Percentiles rank a stretch among this genome's conserved stretches.
These are phyloP conservation scores for Ophiostoma piceae DNA, from an alignment of 2,329 filamentous ascomycete genomes.

Conservation along the genomic window DNA sequence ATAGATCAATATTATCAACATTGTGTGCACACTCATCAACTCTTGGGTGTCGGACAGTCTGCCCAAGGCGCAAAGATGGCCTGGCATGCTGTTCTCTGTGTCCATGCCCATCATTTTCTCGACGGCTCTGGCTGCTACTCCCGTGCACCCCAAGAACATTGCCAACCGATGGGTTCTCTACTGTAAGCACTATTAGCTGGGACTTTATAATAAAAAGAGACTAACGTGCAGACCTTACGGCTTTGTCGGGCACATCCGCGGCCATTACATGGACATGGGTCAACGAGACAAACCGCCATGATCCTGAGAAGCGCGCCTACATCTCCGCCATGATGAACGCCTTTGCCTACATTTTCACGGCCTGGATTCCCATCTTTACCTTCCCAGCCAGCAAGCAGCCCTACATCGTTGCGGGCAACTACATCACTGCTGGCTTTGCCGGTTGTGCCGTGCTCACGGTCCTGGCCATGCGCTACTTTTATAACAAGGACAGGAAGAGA, in stretches of 20 bases:
- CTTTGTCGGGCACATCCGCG: slow-evolving; percentile 27
- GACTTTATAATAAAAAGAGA: neutral
- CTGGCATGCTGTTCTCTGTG: neutral
- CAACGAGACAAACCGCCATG: slow-evolving; percentile 28
- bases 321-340: slow-evolving; percentile 33
- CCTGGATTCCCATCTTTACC: slow-evolving; percentile 33
- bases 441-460: slow-evolving; percentile 24
- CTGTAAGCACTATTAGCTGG: neutral
- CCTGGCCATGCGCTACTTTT: slow-evolving; percentile 28
- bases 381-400: slow-evolving; percentile 32
- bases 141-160: neutral
- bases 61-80: slow-evolving; percentile 1
- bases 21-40: slow-evolving; percentile 1
- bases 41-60: slow-evolving; percentile 1
- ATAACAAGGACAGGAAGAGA: slow-evolving; percentile 27
- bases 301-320: slow-evolving; percentile 32
- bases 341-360: slow-evolving; percentile 32
- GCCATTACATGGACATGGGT: slow-evolving; percentile 30
- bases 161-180: neutral
- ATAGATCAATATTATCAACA: slow-evolving; percentile 1
- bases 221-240: slow-evolving; percentile 28
- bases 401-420: slow-evolving; percentile 32
- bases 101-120: slow-evolving; percentile 10
- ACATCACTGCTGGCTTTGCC: slow-evolving; percentile 29
- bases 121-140: slow-evolving; percentile 16